Conservation (phyloP, 108 stramenopile species). For the Stephanodiscus minutulus region DNA sequence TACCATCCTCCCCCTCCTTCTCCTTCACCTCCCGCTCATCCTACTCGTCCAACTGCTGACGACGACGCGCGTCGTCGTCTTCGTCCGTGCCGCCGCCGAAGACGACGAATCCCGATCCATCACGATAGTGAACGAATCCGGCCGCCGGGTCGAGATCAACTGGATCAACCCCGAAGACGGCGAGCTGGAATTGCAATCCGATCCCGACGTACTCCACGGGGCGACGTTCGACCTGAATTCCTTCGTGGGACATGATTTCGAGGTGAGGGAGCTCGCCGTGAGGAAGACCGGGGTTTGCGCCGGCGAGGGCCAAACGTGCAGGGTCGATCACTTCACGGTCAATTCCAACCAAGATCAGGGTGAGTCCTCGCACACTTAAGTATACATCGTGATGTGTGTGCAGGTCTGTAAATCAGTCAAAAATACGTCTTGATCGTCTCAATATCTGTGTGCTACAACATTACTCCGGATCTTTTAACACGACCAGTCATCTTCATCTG, state of each 20-base stretch:
- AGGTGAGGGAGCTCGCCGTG: slow-evolving; percentile 68
- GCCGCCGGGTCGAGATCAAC: slow-evolving; percentile 61
- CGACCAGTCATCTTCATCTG: slow-evolving; percentile 45
- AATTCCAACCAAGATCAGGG: slow-evolving; percentile 67
- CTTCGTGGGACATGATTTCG: slow-evolving; percentile 76
- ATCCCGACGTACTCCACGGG: slow-evolving; percentile 60
- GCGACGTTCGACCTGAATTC: slow-evolving; percentile 57
- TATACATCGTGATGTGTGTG: background rate
- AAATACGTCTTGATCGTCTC: no score
- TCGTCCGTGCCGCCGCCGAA: background rate
- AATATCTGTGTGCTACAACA: background rate
- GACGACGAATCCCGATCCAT: slow-evolving; percentile 23
- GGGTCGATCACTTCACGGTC: slow-evolving; percentile 61
- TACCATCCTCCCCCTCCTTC: background rate
- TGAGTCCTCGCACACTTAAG: slow-evolving; percentile 26
- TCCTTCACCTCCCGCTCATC: background rate
- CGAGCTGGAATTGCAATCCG: slow-evolving; percentile 53
- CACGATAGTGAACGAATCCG: slow-evolving; percentile 50
- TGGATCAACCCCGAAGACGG: slow-evolving; percentile 67
- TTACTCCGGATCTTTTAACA: background rate
- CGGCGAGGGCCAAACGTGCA: slow-evolving; percentile 53
- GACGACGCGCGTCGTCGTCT: no score
- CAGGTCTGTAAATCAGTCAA: background rate
- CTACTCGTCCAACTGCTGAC: no score
- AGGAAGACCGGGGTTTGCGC: slow-evolving; percentile 57